Conservation (phyloP, 345 rosid genomes). For the Populus simonii region DNA sequence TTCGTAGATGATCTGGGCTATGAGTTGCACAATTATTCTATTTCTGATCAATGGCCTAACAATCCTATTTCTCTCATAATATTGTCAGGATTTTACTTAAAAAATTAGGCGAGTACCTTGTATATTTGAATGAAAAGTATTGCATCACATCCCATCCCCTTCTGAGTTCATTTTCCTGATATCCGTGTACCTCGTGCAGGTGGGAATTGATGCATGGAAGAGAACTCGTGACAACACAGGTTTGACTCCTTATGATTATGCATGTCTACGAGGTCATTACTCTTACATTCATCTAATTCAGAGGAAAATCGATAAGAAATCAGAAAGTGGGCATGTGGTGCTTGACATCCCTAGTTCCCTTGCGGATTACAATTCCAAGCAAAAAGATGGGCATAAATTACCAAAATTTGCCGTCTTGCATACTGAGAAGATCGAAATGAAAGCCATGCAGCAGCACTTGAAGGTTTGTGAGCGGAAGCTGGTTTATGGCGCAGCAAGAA, state of each 20-base stretch:
- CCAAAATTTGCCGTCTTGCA: conserved; percentile 39
- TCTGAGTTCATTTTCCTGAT: neutral
- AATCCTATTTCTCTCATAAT: neutral
- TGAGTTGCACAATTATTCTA: neutral
- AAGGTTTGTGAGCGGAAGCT: conserved; percentile 63
- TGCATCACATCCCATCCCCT: neutral
- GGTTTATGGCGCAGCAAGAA: conserved; percentile 43
- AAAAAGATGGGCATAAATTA: conserved; percentile 22
- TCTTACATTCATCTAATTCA: conserved; percentile 89
- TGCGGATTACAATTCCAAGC: conserved; percentile 27
- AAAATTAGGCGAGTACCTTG: neutral
- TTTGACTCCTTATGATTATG: conserved; percentile 95
- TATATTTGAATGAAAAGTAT: neutral
- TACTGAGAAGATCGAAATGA: conserved; percentile 37
- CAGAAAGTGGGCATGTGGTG: conserved; percentile 46
- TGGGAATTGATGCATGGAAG: conserved; percentile 92
- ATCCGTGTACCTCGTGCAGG: conserved; percentile 34
- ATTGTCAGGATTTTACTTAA: neutral
- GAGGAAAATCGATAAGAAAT: conserved; percentile 62
- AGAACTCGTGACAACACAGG: conserved; percentile 78
- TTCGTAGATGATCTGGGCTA: neutral
- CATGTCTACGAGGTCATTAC: conserved; percentile 91
- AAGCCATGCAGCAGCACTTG: conserved; percentile 42
- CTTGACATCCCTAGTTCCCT: conserved; percentile 46
- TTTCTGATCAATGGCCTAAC: neutral